Evolutionary conservation across 306 rosid genomes (phyloP), one percentile per base, ranked within the genome.

Genomic region (Begonia loranthoides): DNA sequence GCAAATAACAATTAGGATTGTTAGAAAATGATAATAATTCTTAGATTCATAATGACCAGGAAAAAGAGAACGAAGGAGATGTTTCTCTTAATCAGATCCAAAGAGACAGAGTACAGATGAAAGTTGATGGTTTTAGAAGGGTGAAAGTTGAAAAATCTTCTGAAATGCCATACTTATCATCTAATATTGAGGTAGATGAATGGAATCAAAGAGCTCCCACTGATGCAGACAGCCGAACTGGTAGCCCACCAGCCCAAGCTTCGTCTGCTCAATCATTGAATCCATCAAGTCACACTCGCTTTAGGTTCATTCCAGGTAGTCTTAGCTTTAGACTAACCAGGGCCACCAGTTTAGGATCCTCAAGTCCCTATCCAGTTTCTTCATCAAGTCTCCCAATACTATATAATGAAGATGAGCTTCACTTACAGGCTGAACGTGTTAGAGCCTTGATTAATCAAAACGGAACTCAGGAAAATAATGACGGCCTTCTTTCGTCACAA

Each of bases 251-350:
- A 43, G 68, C 67, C 3, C 75, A 41, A 45, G 68, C 60, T 59
- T 55, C 82, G 44, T 77, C 83, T 57, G 51, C 75, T 58, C 82
- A 69, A 51, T 66, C 95, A 7, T 54, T 66, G 68, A 85, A 82
- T 65, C 77, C 85, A 71, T 73, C 93, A 6, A 71, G 79, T 56
- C 78, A 81, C 45, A 83, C 99, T 62, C 87, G 89, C 10, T 83
- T 83, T 69, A 87, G 96, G 66, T 72, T 83, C 64, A 64, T 76
- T 67, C 99, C 99, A 0, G 87, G 84, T 34, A 83, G 79, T 36
- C 51, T 87, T 57, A 83, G 96, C 78, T 92, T 87, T 70, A 79
- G 96, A 62, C 75, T 92, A 36, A 87, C 89, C 69, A 78, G 99
- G 70, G 80, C 99, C 45, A 69, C 77, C 54, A 83, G 96, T 66